phyloP scores from a whole-genome alignment of 78 protist genomes.

The Salpingoeca rosetta region DNA sequence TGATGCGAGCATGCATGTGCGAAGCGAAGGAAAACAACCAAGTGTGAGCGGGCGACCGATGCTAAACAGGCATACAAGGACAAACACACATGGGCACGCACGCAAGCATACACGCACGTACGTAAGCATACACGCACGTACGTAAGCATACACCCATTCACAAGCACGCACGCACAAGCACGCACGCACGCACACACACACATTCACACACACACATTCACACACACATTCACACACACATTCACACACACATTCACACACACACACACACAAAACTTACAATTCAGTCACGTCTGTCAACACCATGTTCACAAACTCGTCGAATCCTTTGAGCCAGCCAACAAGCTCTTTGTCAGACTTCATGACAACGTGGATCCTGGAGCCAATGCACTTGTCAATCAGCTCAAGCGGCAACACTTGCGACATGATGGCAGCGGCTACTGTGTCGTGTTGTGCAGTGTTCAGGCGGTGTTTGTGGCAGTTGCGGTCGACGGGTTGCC shows the following conservation, averaged over 20 bases:
- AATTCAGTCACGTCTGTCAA: slow-evolving; percentile 66
- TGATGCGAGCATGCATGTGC: background rate
- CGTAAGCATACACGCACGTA: too few species aligned
- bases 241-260: background rate
- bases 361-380: slow-evolving; percentile 58
- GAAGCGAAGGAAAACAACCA: too few species aligned
- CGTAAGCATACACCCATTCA: too few species aligned
- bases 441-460: too few species aligned
- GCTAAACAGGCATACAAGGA: too few species aligned
- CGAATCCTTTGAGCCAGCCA: slow-evolving; percentile 73
- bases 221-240: background rate
- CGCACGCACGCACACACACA: slow-evolving; percentile 1
- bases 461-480: too few species aligned
- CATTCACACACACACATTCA: background rate
- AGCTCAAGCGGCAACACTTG: slow-evolving; percentile 51
- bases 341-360: slow-evolving; percentile 64
- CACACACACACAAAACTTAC: background rate
- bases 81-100: too few species aligned
- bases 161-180: background rate
- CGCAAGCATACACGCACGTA: too few species aligned
- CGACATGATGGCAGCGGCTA: too few species aligned
- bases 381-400: slow-evolving; percentile 68
- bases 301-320: slow-evolving; percentile 71
- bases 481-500: too few species aligned
- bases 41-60: too few species aligned